These are phyloP conservation scores for Graphium sp. DNA, from an alignment of 2,329 filamentous ascomycete genomes.

Conservation along the genomic window DNA sequence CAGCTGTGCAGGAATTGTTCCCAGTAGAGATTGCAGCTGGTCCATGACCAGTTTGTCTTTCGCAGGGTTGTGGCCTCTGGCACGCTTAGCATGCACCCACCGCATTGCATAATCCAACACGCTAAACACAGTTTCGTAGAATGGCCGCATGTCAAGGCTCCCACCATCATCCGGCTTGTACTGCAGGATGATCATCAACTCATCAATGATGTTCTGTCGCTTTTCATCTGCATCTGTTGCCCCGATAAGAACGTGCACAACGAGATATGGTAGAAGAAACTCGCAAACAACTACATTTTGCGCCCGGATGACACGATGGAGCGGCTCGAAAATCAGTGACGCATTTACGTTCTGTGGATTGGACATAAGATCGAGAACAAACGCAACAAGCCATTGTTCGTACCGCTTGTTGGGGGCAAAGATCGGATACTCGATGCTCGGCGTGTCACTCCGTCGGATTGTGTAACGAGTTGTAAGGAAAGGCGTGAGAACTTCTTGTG, in stretches of 20 bases:
- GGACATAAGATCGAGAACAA: conserved; percentile 69
- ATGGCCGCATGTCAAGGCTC: conserved; percentile 63
- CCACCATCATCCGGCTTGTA: conserved; percentile 39
- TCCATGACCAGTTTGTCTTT: conserved; percentile 29
- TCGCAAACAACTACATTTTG: conserved; percentile 76
- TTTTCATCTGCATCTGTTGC: conserved; percentile 43
- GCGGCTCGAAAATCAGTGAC: conserved; percentile 60
- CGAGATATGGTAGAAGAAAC: conserved; percentile 77
- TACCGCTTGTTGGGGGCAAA: conserved; percentile 55
- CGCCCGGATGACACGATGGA: conserved; percentile 67
- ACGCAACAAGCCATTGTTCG: conserved; percentile 61
- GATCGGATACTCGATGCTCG: too few species aligned
- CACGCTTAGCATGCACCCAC: conserved; percentile 69
- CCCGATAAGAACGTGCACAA: conserved; percentile 67
- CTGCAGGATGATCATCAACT: conserved; percentile 60
- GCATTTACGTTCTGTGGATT: conserved; percentile 61
- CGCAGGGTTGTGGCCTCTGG: conserved; percentile 10
- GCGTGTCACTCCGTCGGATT: too few species aligned
- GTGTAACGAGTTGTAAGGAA: conserved; percentile 75
- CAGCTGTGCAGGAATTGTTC: conserved; percentile 56
- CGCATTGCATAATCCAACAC: conserved; percentile 81
- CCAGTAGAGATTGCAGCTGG: conserved; percentile 32
- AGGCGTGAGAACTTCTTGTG: conserved; percentile 70
- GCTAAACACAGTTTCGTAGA: conserved; percentile 81
- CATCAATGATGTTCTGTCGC: conserved; percentile 47